A percentile compares a stretch with the other conserved stretches of the same genome.
These are phyloP conservation scores for Aurinia saxatilis DNA, from an alignment of 345 rosid genomes.

Conservation along the genomic window DNA sequence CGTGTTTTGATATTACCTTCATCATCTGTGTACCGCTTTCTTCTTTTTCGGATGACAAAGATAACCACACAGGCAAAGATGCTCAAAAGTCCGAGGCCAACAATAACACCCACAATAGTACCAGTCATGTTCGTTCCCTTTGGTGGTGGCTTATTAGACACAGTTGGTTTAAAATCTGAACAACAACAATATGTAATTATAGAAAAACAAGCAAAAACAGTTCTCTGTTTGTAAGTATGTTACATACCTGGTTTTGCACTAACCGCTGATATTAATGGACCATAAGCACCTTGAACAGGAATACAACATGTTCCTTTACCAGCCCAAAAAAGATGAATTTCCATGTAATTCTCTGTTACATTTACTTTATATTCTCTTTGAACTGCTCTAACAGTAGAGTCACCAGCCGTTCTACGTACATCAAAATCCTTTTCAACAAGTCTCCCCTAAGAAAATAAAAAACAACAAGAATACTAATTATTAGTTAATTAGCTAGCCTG, in stretches of 20 bases:
- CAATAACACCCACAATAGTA: conserved; percentile 27
- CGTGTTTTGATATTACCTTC: conserved; percentile 44
- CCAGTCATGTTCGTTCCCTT: conserved; percentile 15
- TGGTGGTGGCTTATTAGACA: conserved; percentile 39
- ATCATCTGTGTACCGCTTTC: conserved; percentile 32
- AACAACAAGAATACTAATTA: too few species aligned
- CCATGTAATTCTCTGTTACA: conserved; percentile 28
- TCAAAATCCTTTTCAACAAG: conserved; percentile 45
- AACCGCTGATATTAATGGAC: conserved; percentile 42
- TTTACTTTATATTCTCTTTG: conserved; percentile 14
- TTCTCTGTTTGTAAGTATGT: background rate
- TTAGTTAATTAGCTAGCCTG: too few species aligned
- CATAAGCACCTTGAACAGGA: conserved; percentile 34
- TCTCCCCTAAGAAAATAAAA: too few species aligned
- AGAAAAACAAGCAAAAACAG: too few species aligned
- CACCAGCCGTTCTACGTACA: conserved; percentile 34
- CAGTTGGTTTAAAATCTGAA: conserved; percentile 64
- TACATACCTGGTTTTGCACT: conserved; percentile 52
- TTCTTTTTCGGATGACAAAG: conserved; percentile 34
- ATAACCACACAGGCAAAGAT: conserved; percentile 26
- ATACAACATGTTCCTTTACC: conserved; percentile 36
- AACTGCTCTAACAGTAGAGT: conserved; percentile 29
- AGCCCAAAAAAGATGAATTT: conserved; percentile 34
- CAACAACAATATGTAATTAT: background rate
- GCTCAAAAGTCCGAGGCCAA: conserved; percentile 25